Conservation (phyloP, 148 eudicot species). For the Persicaria tinctoria region DNA sequence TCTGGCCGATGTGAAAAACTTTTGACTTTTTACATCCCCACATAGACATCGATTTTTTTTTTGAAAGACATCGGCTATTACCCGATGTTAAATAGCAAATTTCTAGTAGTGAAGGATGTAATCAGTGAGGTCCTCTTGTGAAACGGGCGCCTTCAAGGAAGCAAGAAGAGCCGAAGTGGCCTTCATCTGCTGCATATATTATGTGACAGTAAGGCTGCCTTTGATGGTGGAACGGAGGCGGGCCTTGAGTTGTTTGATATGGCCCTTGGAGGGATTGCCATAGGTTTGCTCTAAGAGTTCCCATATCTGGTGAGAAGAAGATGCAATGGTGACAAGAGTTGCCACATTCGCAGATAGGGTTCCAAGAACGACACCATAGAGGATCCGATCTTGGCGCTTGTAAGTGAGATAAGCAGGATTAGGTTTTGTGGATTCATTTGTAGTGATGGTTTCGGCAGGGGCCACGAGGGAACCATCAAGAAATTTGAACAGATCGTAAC, state of each 20-base stretch:
- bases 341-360: neutral
- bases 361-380: neutral
- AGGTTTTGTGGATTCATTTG: neutral
- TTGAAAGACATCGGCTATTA: too few species aligned
- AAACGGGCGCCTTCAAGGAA: neutral
- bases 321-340: neutral
- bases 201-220: neutral
- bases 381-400: neutral
- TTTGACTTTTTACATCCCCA: too few species aligned
- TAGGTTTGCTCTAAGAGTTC: neutral
- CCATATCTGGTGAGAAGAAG: neutral
- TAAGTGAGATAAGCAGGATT: neutral
- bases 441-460: neutral
- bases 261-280: neutral
- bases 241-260: neutral
- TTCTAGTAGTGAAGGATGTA: neutral
- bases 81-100: too few species aligned
- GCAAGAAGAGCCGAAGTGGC: neutral
- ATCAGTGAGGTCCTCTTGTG: neutral
- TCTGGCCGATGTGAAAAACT: too few species aligned
- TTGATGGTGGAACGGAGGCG: neutral
- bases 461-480: conserved; percentile 7
- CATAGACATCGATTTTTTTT: too few species aligned
- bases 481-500: conserved; percentile 5
- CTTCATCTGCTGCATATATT: neutral